Conservation (phyloP, 1,284 basidiomycete genomes). For the Anthracocystis panici-leucophaei region DNA sequence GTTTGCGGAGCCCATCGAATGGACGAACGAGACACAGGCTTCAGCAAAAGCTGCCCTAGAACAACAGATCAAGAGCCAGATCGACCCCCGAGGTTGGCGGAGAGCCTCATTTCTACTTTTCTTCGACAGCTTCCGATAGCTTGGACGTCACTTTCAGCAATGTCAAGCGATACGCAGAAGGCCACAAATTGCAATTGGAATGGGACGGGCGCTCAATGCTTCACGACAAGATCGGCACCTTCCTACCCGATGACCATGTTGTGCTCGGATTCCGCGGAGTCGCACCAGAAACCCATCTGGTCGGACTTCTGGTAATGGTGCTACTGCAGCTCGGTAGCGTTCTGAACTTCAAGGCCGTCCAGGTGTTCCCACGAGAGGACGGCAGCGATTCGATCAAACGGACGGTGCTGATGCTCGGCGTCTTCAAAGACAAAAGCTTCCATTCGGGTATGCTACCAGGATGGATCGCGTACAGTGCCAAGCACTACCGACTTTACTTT, state of each 20-base stretch:
- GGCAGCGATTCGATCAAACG: not conserved
- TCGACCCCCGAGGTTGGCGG: slow-evolving; percentile 2
- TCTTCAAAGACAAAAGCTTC: not conserved
- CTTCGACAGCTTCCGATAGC: not conserved
- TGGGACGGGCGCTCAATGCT: slow-evolving; percentile 5
- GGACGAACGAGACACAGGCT: not conserved
- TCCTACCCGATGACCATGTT: slow-evolving; percentile 6
- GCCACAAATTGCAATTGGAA: not conserved
- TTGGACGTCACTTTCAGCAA: slow-evolving; percentile 1
- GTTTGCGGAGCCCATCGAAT: not conserved
- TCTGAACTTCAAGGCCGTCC: not conserved
- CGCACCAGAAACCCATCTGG: not conserved
- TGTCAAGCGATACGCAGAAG: slow-evolving; percentile 3
- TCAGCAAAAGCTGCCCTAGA: not conserved
- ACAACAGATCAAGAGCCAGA: slow-evolving; percentile 3
- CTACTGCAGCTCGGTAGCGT: not conserved
- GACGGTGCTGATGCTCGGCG: slow-evolving; percentile 4
- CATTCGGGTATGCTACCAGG: slow-evolving; percentile 11
- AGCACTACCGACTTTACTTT: slow-evolving; percentile 6
- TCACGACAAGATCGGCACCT: slow-evolving; percentile 3
- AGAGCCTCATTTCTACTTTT: slow-evolving; percentile 5
- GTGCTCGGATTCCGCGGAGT: slow-evolving; percentile 4
- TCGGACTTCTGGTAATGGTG: not conserved
- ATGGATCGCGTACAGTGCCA: not conserved
- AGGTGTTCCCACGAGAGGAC: not conserved